Evolutionary conservation across 768 basidiomycete species (phyloP).

Genomic region (Lactifluus volemus): DNA sequence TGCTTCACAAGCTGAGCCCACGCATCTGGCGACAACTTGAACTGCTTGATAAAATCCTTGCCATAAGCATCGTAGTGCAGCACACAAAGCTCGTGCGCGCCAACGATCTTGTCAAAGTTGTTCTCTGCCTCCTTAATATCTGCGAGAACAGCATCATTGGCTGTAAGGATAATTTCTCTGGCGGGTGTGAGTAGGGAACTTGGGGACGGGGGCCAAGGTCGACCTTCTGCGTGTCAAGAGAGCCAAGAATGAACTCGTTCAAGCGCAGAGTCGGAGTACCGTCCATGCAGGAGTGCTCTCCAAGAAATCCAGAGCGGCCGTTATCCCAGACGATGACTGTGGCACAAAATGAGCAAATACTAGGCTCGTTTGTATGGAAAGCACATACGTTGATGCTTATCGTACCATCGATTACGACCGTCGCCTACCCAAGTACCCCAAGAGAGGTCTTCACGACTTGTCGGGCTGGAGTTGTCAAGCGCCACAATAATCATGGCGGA

Average conservation of each 20-base stretch:
- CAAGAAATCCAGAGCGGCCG: constrained; percentile 89
- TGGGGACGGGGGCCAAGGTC: constrained; percentile 47
- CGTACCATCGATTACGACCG: constrained; percentile 87
- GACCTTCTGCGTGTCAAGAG: constrained; percentile 62
- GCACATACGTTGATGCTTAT: constrained; percentile 86
- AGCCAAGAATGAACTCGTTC: constrained; percentile 88
- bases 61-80: constrained; percentile 50
- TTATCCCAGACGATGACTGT: constrained; percentile 91
- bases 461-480: constrained; percentile 74
- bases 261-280: constrained; percentile 91
- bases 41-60: constrained; percentile 74
- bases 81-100: constrained; percentile 57
- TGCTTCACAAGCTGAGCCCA: constrained; percentile 96
- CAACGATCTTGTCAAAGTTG: constrained; percentile 70
- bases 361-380: background rate
- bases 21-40: constrained; percentile 84
- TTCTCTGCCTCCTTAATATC: constrained; percentile 51
- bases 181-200: constrained; percentile 30
- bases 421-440: constrained; percentile 86
- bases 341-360: background rate
- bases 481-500: constrained; percentile 83
- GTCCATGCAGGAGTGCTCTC: constrained; percentile 85
- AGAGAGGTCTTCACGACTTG: constrained; percentile 73
- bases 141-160: constrained; percentile 44
- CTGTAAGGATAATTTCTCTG: constrained; percentile 60